Conservation (phyloP, 345 rosid genomes). For the Eucalyptus urophylla region DNA sequence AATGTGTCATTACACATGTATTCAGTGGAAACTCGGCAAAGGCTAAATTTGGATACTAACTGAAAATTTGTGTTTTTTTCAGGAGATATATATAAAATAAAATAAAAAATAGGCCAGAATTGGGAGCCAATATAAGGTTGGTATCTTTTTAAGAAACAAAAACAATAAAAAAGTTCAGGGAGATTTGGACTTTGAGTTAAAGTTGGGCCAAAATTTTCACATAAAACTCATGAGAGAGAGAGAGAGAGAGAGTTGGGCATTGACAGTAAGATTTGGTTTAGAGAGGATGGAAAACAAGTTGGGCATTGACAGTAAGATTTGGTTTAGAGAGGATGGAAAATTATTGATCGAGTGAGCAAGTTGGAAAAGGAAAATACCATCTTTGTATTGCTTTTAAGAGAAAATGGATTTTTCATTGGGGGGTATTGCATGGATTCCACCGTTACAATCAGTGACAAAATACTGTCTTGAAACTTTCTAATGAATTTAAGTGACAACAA, state of each 20-base stretch:
- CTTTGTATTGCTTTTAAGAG: no score
- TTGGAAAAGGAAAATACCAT: not conserved
- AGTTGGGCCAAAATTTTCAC: not conserved
- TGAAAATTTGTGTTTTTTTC: not conserved
- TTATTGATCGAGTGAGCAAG: not conserved
- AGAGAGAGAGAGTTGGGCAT: not conserved
- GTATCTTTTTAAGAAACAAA: not conserved
- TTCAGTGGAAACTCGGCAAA: rapidly evolving
- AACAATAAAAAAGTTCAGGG: not conserved
- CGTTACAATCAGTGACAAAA: no score
- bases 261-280: not conserved
- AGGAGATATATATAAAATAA: not conserved
- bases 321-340: not conserved
- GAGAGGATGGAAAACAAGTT: not conserved
- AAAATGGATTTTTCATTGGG: no score
- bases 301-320: not conserved
- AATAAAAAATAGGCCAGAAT: rapidly evolving
- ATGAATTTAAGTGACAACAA: no score
- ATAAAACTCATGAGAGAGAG: no score
- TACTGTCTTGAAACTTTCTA: no score
- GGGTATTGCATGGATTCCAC: no score
- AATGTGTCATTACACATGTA: not conserved
- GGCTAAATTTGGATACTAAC: not conserved
- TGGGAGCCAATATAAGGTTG: not conserved
- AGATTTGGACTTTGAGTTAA: not conserved